Base-by-base conservation (phyloP, 768 basidiomycete genomes). In the Pholiota microspora region DNA sequence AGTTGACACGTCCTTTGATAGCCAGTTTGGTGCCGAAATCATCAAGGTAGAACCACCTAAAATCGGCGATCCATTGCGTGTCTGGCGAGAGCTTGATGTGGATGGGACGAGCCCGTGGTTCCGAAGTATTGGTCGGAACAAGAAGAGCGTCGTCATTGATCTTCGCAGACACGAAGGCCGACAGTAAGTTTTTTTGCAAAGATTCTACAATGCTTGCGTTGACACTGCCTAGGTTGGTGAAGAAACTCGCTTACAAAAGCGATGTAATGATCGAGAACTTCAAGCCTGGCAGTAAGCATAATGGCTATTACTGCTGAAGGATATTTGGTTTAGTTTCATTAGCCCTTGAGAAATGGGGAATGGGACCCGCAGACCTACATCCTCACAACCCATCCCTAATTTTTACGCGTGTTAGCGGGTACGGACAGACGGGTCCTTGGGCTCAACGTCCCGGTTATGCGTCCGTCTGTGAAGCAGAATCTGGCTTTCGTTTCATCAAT, bases 371-470 rank as follows among this genome's bases (percentile, higher is more conserved):
- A 9, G 75, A 77, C 51, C 64, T 88, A 3, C 81, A 80, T 18
- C 84, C 82, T n/a, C 82, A 84, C 56, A 95, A 96, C 61, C 89
- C 92, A 0, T 86, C 84, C 49, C 79, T 98, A 54, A 91, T 98
- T 62, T 94, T 92, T 65, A 96, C 94, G 6, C 92, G 94, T 58
- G 84, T 89, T 18, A 86, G 85, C 58, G 86, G 87, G 7, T 89
- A 87, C 59, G 86, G 87, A 2, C 87, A 89, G 61, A 87, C 84
- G 0, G 87, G 86, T 1, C 86, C 87, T 18, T 88, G 86, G 86
- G 77, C 83, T 0, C 76, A 80, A 16, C 78, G 85, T 9, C 85
- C 86, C 4, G 86, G 87, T 16, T 89, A 84, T 57, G 86, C 87
- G 2, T 85, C 86, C 4, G 86, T 89, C 2, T 89, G 86, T 58